Percentiles rank a stretch among this genome's conserved stretches.
Conservation (phyloP, 306 rosid species). For the Cucumis cinereus region DNA sequence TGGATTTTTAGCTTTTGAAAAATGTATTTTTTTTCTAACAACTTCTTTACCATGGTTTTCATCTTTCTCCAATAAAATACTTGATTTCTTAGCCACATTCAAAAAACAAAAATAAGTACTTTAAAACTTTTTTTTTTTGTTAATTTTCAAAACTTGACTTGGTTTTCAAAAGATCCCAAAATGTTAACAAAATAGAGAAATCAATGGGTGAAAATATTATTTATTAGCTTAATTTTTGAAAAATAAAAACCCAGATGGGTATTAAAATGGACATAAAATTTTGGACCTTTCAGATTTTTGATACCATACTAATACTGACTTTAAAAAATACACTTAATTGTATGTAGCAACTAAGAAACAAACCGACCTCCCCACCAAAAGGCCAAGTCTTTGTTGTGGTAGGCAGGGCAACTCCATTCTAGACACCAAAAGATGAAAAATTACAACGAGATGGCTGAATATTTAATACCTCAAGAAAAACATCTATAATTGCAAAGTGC, state of each 20-base stretch:
- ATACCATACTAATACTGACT: not conserved
- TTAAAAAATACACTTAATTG: not conserved
- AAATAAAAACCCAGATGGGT: not conserved
- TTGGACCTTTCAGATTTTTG: not conserved
- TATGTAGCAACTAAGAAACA: not conserved
- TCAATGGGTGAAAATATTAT: not conserved
- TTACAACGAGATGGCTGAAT: constrained; percentile 4
- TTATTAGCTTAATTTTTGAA: not conserved
- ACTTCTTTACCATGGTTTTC: not conserved
- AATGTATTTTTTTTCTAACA: not conserved
- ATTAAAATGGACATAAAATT: not conserved
- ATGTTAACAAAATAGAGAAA: not conserved
- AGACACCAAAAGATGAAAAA: constrained; percentile 24
- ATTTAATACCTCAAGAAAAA: constrained; percentile 6
- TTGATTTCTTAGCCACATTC: not conserved
- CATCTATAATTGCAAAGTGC: not conserved
- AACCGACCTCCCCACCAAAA: constrained; percentile 88
- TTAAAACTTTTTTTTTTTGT: too few relatives aligned
- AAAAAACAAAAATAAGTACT: not conserved
- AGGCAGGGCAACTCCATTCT: constrained; percentile 89
- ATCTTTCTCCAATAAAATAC: not conserved
- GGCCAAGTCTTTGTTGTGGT: constrained; percentile 69
- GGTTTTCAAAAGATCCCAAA: not conserved
- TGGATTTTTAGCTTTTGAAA: not conserved
- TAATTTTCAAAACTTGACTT: not conserved